Base-by-base conservation (phyloP, 2,329 filamentous ascomycete genomes). In the Aureobasidium musti region DNA sequence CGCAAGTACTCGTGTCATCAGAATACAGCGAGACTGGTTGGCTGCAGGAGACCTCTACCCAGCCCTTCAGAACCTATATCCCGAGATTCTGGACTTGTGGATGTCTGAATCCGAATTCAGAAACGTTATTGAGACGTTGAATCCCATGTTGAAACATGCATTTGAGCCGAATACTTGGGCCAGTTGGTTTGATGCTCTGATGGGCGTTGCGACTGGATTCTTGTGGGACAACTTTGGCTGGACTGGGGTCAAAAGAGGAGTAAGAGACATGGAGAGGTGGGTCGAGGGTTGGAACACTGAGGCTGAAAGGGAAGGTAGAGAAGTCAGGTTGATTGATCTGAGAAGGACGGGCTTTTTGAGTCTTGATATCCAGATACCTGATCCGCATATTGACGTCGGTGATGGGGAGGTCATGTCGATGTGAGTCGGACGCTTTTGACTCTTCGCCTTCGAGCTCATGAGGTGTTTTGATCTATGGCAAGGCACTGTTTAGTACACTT, bases 1-100 rank as follows among this genome's bases (percentile, higher is more conserved):
- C 74, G 78, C 83, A 53, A 87, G 83, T 7, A 99, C 95, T 1
- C 89, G 94, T 66, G 91, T 99, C 70, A 97, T 99, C 73, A 89
- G 95, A 19, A 89, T 99, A 69, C 88, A 89, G 67, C 86, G 95
- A 49, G 95, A 99, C 78, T 99, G 93, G 71, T 89, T 98, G 79
- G 78, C 93, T 35, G 86, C 89, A 68, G 95, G 94, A 41, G 95
- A 99, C 77, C 81, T 97, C 33, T 94, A 93, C 1, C 95, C 95
- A 0, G 92, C 93, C 0, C 98, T 96, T 75, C 95, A 91, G 19
- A 97, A 98, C 73, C 82, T 97, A 2, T 99, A 99, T 73, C 95
- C 95, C 0, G 95, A 99, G 75, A 96, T 99, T 67, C 82, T 99
- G 8, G 93, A 97, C 71, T 91, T 92, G 0, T 87, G 93, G 37